Evolutionary conservation across 371 early-diverging fungal genomes (phyloP), one percentile per base, ranked within the genome.

Genomic region (Saksenaea vasiformis): DNA sequence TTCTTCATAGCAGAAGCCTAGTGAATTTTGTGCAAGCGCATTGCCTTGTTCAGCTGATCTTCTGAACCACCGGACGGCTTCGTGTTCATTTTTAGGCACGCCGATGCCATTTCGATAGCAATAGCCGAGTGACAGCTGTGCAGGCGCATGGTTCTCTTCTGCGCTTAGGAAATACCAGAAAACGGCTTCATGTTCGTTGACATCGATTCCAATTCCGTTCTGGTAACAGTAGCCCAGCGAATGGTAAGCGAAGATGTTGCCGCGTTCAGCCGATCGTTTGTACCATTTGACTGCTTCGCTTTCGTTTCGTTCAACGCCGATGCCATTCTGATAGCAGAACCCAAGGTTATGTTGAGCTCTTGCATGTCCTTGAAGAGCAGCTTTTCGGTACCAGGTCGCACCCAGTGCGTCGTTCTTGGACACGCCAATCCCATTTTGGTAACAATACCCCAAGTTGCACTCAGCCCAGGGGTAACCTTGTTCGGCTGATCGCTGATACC

Each of bases 221-320:
- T 93, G 93, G 69, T 90, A 95, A 69, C 96, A 96, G 67, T 91
- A 94, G 7, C 95, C 98, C 35, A 96, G 82, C 2, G 92, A 91
- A 57, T 93, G 93, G 56, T 86, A 85, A 2, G 93, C 95, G 64
- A 91, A 87, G 11, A 90, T 84, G 61, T 93, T 91, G 24, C 91
- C 92, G 34, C 85, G 86, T 38, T 85, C 87, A 1, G 95, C 94
- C 26, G 93, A 84, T 55, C 85, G 83, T 57, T 78, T 77, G 70
- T 84, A 93, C 89, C 88, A 91, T 66, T 74, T 66, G 57, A 90
- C 80, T 10, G 96, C 95, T 63, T 82, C 79, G 24, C 66, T 70
- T 15, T 85, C 76, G 62, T 90, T 73, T 62, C 85, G 78, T 31
- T 69, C 70, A 5, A 95, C 87, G 11, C 93, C 95, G 27, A 91